Conservation (phyloP, 1,284 basidiomycete genomes). For the Tilletia walkeri region DNA sequence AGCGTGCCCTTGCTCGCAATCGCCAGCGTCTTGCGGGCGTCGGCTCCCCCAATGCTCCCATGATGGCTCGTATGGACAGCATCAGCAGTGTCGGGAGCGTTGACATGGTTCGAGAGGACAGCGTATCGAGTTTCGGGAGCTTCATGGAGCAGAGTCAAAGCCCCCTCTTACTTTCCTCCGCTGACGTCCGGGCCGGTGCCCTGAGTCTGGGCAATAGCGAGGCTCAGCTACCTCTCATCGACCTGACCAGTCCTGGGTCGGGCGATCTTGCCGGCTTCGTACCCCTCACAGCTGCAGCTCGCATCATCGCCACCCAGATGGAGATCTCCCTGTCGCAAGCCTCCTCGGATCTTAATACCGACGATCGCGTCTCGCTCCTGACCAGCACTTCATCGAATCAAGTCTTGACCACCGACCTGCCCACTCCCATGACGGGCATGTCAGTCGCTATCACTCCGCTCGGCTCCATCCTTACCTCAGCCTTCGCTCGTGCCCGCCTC, state of each 20-base stretch:
- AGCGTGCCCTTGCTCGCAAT: conserved; percentile 6
- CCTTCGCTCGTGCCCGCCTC: conserved; percentile 1
- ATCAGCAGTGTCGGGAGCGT: background rate
- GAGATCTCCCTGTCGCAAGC: background rate
- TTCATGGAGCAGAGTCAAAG: background rate
- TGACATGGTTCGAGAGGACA: background rate
- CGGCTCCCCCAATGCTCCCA: background rate
- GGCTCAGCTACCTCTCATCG: background rate
- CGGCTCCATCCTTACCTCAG: background rate
- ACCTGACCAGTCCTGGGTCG: background rate
- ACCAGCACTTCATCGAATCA: conserved; percentile 3
- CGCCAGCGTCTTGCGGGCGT: background rate
- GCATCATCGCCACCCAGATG: background rate
- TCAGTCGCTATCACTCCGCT: background rate
- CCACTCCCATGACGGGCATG: background rate
- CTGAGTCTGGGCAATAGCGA: background rate
- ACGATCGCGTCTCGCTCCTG: background rate
- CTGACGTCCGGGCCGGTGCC: background rate
- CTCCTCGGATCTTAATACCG: background rate
- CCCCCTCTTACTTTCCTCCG: background rate
- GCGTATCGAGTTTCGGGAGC: background rate
- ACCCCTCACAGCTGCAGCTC: background rate
- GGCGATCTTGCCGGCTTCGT: background rate
- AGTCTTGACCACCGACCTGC: background rate
- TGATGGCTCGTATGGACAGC: conserved; percentile 9